Evolutionary conservation across 139 green algal genomes (phyloP).

Genomic region (Chlorella sp.): DNA sequence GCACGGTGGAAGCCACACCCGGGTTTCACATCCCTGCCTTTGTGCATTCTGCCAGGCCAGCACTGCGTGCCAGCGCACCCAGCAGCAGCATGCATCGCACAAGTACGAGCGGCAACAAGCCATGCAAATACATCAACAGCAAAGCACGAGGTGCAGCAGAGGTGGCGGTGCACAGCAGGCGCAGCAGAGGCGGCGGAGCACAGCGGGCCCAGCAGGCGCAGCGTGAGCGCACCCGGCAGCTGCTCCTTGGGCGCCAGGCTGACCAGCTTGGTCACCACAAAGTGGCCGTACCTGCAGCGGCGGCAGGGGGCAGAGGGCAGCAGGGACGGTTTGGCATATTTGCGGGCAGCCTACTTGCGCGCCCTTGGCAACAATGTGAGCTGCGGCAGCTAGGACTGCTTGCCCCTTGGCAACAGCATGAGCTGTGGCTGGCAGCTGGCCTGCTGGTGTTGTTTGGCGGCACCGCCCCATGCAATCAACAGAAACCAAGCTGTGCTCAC

Average conservation of each 20-base stretch:
- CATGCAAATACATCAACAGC: too few relatives aligned
- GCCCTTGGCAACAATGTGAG: constrained; percentile 64
- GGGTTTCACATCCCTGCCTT: constrained; percentile 64
- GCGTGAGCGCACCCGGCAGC: constrained; percentile 53
- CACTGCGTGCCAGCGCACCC: not conserved
- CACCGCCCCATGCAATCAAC: too few relatives aligned
- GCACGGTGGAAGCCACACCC: not conserved
- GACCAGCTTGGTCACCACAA: constrained; percentile 86
- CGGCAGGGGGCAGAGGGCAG: too few relatives aligned
- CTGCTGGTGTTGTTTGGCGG: too few relatives aligned
- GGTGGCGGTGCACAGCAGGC: not conserved
- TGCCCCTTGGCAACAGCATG: constrained; percentile 67
- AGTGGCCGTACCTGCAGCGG: constrained; percentile 69
- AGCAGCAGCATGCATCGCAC: too few relatives aligned
- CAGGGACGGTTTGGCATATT: constrained; percentile 46
- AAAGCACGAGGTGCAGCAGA: not conserved
- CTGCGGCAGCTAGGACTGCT: too few relatives aligned
- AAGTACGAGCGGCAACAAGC: too few relatives aligned
- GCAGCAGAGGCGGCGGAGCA: too few relatives aligned
- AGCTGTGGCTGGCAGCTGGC: constrained; percentile 33
- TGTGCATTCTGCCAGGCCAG: not conserved
- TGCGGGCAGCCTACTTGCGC: too few relatives aligned
- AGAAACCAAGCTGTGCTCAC: too few relatives aligned
- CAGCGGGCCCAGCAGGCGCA: not conserved
- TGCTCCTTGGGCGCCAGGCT: constrained; percentile 64